A percentile compares a stretch with the other conserved stretches of the same genome.
These are phyloP conservation scores for Solanum chmielewskii DNA, from an alignment of 257 asterid genomes.

Conservation along the genomic window DNA sequence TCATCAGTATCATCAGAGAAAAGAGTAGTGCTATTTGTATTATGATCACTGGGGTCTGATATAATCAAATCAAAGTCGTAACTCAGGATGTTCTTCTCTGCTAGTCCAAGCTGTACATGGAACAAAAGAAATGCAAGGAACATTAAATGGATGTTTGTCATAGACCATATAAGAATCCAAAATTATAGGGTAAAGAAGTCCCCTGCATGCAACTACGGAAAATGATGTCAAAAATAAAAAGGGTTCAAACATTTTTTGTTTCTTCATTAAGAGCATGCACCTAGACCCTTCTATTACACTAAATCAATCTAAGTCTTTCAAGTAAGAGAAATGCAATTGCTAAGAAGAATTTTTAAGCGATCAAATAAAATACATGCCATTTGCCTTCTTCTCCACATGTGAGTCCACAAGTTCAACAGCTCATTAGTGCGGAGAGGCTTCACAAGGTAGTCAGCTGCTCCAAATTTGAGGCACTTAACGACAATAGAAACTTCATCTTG, in stretches of 20 bases:
- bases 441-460: slow-evolving; percentile 99
- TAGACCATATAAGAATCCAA: not conserved
- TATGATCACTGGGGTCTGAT: slow-evolving; percentile 93
- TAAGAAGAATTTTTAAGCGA: not conserved
- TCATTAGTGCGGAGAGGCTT: slow-evolving; percentile 95
- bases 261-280: not conserved
- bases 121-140: not conserved
- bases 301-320: not conserved
- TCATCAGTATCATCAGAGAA: slow-evolving; percentile 96
- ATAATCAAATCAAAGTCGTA: slow-evolving; percentile 73
- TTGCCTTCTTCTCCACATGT: slow-evolving; percentile 98
- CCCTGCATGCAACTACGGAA: not conserved
- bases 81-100: slow-evolving; percentile 81
- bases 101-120: slow-evolving; percentile 84
- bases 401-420: slow-evolving; percentile 97
- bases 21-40: slow-evolving; percentile 87
- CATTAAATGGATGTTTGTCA: not conserved
- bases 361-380: slow-evolving; percentile 31
- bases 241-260: not conserved
- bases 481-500: slow-evolving; percentile 76
- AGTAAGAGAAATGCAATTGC: not conserved
- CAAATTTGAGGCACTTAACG: slow-evolving; percentile 83
- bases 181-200: not conserved
- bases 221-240: not conserved
- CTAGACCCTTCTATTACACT: not conserved